phyloP scores from a whole-genome alignment of 345 rosid genomes.

The Gossypium ekmanianum region DNA sequence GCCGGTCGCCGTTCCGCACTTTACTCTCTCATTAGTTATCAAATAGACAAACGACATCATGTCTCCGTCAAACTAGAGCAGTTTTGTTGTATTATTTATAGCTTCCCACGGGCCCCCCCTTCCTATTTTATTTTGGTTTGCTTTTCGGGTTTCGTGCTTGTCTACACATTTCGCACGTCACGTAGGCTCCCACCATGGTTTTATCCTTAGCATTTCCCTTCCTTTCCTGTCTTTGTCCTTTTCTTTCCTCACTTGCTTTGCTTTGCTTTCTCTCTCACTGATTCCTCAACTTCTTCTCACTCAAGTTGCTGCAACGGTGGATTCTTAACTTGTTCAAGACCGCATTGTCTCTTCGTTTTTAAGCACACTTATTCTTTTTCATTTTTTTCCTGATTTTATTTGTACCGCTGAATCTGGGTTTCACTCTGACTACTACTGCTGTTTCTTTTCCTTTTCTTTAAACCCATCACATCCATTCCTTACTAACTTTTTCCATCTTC shows the following conservation, averaged over 20 bases:
- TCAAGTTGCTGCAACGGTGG: neutral
- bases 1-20: neutral
- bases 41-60: too few relatives aligned
- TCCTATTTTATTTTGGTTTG: neutral
- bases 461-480: neutral
- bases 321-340: slow-evolving; percentile 3
- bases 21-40: neutral
- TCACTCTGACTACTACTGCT: neutral
- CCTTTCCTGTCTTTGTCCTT: neutral
- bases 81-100: neutral
- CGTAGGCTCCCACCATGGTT: neutral
- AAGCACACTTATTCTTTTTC: neutral
- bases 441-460: neutral
- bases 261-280: neutral
- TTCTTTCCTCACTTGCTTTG: neutral
- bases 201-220: neutral
- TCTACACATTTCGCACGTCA: neutral
- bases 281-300: neutral
- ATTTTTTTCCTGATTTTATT: neutral
- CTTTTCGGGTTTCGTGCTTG: neutral
- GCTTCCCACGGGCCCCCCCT: neutral
- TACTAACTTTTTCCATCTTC: neutral
- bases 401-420: slow-evolving; percentile 3
- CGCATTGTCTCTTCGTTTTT: neutral
- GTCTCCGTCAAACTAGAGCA: too few relatives aligned